Evolutionary conservation across 2,329 filamentous ascomycete species (phyloP), one percentile per base, ranked within the genome.

Genomic region (Aureobasidium sp.): DNA sequence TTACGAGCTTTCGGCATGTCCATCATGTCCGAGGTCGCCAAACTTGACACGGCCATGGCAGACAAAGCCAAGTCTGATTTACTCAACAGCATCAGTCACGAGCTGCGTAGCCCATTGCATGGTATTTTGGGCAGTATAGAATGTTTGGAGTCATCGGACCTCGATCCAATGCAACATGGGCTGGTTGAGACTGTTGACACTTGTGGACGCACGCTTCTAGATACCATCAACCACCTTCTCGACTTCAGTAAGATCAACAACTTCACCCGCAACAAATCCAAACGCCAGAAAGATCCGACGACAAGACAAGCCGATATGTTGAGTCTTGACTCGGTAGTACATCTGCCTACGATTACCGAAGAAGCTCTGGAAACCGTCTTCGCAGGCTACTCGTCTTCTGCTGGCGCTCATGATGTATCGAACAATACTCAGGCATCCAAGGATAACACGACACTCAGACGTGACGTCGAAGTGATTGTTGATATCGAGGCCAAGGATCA

Each of bases 351-450:
- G 2, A 65, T 82, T 12, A 76, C 79, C 0, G 82, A 83, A 68
- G 81, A 83, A 65, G 81, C 82, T 0, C 76, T 82, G 5, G 81
- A 84, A 62, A 81, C 82, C 1, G 80, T 69, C 52, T 69, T 67
- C 53, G 68, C 66, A 15, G 68, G 67, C 31, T 63, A 66, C 42
- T 64, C 68, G 7, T 66, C 68, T 7, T 57, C 65, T 17, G 65
- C 22, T 45, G 1, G 62, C 67, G 15, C 63, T 68, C 3, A 59
- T 65, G n/a, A 64, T 62, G 74, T 66, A 73, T 76, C 37, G 81
- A 76, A 8, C 78, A 77, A 63, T 68, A 65, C 1, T 73, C 44
- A 53, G 37, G 20, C 14, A 74, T 59, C 25, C 8, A 36, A n/a
- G 20, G 3, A 31, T 55, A 20, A 47, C 12, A 22, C 15, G 27